Base-by-base conservation (phyloP, 208 protist species). In the Crithidia sp. region DNA sequence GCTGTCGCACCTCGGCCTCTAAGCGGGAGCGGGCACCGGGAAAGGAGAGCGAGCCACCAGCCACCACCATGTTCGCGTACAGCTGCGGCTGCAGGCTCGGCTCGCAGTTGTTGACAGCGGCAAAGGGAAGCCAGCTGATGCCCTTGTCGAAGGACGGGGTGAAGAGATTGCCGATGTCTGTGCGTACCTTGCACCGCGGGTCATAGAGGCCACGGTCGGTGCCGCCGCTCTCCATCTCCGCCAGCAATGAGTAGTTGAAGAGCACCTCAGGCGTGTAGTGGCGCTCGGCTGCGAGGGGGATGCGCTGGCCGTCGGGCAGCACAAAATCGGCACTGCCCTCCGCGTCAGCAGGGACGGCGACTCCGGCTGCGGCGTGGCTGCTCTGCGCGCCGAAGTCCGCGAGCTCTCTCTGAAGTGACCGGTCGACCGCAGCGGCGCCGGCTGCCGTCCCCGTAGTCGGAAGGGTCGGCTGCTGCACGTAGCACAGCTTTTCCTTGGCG, bases 401-500 rank as follows among this genome's bases (percentile, higher is more conserved):
- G 39, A 7, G 7, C 57, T 17, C 37, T 47, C 59, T 8, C 19
- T 56, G 49, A 17, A 19, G 9, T 10, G 58, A 43, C 36, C 6
- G 12, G 17, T 58, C 61, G 5, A n/a, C 7, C 0, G 13, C 44
- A 10, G 65, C 59, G 2, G 53, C 50, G 3, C 13, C 19, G 3
- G 50, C 62, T 5, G 40, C 55, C 13, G 49, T 53, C 3, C 67
- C 47, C 1, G 67, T 64, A 5, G 63, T 7, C 50, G 57, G 43
- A 19, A 62, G 58, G 56, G n/a, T 50, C 19, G 71, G 59, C 44
- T 63, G 64, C 36, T 67, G 65, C 62, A 97, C 93, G 79, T 95
- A 98, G 79, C 95, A 98, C 19, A 98, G 58, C 16, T 89, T 83
- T 68, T 98, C 95, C 82, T 98, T 98, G 8, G 97, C 95, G 5